Base-by-base conservation (phyloP, 305 asterid genomes). In the Striga hermonthica region DNA sequence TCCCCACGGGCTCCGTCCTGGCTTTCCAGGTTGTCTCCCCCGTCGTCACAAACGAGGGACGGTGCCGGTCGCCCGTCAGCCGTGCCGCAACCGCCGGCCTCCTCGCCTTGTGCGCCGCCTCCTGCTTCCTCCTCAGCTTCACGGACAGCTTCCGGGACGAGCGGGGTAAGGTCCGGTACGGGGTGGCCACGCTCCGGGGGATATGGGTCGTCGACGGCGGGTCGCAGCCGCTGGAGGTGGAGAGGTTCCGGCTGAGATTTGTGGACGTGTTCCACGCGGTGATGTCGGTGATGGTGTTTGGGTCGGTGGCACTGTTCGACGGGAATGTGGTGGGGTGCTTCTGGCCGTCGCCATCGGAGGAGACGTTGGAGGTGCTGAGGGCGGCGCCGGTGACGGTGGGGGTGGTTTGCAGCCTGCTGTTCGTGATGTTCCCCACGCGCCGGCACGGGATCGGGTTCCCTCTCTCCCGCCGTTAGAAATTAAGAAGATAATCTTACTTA, bases 361-460 rank as follows among this genome's bases (percentile, higher is more conserved):
- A 75, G 77, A 52, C 71, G 28, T 22, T 35, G 60, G 97, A 84
- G 70, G 65, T 90, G 1, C 74, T 90, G 64, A 79, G 70, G 31
- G 56, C 78, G 14, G 47, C 79, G 73, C 91, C 97, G 12, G 75
- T 84, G 69, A 75, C 72, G 41, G 80, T 87, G 55, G 95, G 97
- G 53, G 72, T 84, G 5, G 9, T 84, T 1, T 82, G 89, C 64
- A 79, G 89, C 72, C 7, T 82, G 31, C 43, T 87, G 70, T 90
- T 90, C 56, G 28, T 87, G 35, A 6, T 71, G 0, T 82, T 86
- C 44, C 98, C 98, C 1, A 75, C 86, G 11, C 83, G 54, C 62
- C 75, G 97, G 10, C 97, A 89, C 63, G 98, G 98, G 37, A 79
- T 92, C 12, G 98, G 97, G 2, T 89, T 84, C 22, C 96, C 96